These are phyloP conservation scores for Dendryphion nanum DNA, from an alignment of 2,329 filamentous ascomycete species.

Conservation along the genomic window DNA sequence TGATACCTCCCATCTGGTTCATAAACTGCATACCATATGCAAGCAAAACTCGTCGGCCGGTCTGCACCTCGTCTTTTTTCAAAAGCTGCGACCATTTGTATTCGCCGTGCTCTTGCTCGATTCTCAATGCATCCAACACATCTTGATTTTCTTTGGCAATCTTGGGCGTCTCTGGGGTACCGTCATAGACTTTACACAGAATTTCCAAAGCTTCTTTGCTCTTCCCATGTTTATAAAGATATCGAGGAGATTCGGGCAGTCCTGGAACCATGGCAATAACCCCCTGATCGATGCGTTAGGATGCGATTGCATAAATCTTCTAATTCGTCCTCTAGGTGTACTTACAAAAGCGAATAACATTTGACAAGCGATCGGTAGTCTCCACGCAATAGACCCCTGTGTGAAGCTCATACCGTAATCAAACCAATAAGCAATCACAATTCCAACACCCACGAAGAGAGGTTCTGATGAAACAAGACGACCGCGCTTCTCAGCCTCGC, in stretches of 20 bases:
- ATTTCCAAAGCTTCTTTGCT: conserved; percentile 47
- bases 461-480: conserved; percentile 28
- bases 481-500: conserved; percentile 44
- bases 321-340: no score
- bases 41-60: conserved; percentile 46
- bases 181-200: conserved; percentile 44
- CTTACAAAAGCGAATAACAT: conserved; percentile 40
- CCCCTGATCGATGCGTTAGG: conserved; percentile 7
- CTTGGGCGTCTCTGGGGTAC: conserved; percentile 34
- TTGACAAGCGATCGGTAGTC: conserved; percentile 49
- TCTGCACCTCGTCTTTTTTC: conserved; percentile 45
- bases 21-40: conserved; percentile 24
- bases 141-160: conserved; percentile 14
- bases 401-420: conserved; percentile 32
- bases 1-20: conserved; percentile 49
- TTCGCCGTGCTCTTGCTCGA: conserved; percentile 34
- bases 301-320: no score
- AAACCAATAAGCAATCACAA: conserved; percentile 27
- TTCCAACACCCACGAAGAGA: conserved; percentile 39
- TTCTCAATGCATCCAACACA: conserved; percentile 24
- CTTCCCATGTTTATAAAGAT: conserved; percentile 44
- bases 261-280: conserved; percentile 45
- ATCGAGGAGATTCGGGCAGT: conserved; percentile 46
- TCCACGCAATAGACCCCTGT: conserved; percentile 43
- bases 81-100: conserved; percentile 45